Evolutionary conservation across 768 basidiomycete species (phyloP).

Genomic region (Termitomyces bulborhizus): DNA sequence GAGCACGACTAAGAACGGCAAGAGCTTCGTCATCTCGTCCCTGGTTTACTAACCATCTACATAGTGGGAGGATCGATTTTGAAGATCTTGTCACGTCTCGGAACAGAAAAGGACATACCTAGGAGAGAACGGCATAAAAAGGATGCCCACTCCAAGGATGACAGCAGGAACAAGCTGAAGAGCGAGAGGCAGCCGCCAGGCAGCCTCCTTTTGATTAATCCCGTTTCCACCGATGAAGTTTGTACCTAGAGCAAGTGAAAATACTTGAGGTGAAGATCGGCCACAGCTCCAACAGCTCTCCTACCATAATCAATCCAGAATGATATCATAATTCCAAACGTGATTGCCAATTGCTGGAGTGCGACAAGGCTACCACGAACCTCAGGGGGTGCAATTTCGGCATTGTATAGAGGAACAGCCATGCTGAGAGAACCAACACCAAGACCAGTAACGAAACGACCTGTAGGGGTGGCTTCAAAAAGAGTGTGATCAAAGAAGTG

Average conservation of each 20-base stretch:
- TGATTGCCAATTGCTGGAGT: conserved; percentile 78
- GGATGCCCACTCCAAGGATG: conserved; percentile 60
- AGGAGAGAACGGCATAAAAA: conserved; percentile 80
- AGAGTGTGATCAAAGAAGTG: background rate
- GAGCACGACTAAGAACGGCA: conserved; percentile 52
- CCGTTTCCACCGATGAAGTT: conserved; percentile 70
- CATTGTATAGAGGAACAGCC: conserved; percentile 79
- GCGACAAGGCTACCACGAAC: conserved; percentile 78
- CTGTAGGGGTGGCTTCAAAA: conserved; percentile 19
- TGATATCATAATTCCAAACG: conserved; percentile 69
- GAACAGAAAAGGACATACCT: conserved; percentile 27
- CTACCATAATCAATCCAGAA: conserved; percentile 49
- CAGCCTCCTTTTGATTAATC: conserved; percentile 50
- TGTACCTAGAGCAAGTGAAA: conserved; percentile 44
- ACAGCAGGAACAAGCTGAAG: conserved; percentile 72
- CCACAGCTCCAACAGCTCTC: conserved; percentile 1
- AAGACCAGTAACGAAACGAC: conserved; percentile 74
- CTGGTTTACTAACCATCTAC: conserved; percentile 70
- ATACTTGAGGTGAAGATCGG: conserved; percentile 18
- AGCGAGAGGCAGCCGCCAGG: conserved; percentile 72
- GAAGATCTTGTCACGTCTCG: background rate
- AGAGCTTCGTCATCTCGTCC: conserved; percentile 74
- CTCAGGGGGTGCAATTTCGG: conserved; percentile 69
- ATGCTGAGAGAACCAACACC: conserved; percentile 79
- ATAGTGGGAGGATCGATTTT: background rate